Evolutionary conservation across 441 rosid genomes (phyloP), one percentile per base, ranked within the genome.

Genomic region (Iberis amara): DNA sequence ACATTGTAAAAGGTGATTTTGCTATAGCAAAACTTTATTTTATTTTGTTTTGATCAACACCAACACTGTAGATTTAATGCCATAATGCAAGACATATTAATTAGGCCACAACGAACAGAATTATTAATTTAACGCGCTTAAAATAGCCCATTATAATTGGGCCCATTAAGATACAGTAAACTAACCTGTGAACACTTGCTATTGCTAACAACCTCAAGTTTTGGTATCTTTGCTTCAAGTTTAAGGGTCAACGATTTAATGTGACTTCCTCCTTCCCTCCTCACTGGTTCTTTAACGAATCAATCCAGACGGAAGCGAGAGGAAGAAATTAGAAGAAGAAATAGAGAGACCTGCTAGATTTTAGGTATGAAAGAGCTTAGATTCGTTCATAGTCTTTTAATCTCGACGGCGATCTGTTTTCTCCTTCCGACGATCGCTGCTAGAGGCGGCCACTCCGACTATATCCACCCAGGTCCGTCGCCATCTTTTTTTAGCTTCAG

Each of bases 381-480:
- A 8, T 41, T 11, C 41, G 11, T 41, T 48, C 15, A 13, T 40
- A 2, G 10, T 53, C 21, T 57, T 48, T 23, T 69, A 8, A 4
- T 68, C 65, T 50, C 11, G 6, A 55, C 64, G 35, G 8, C 43
- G 59, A 59, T 68, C 52, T 71, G 49, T 18, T 37, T 57, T 55
- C 48, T 61, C 10, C 53, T 64, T 14, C 58, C 56, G 1, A 31
- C 46, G 23, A 67, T 65, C 73, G 57, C 66, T 43, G 77, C 87
- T 67, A 80, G 86, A 73, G 87, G 81, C 31, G 79, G 76, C 35
- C 33, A 57, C 31, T 74, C 67, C 13, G 30, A 36, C 35, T 64
- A 62, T 42, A 18, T 64, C 24, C 59, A 58, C 35, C 54, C 74
- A 58, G 80, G 80, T 69, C 59, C 57, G 11, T 28, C 51, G 60